Conservation (phyloP, 192 early-diverging fungal genomes). For the Gamsiella multidivaricata region DNA sequence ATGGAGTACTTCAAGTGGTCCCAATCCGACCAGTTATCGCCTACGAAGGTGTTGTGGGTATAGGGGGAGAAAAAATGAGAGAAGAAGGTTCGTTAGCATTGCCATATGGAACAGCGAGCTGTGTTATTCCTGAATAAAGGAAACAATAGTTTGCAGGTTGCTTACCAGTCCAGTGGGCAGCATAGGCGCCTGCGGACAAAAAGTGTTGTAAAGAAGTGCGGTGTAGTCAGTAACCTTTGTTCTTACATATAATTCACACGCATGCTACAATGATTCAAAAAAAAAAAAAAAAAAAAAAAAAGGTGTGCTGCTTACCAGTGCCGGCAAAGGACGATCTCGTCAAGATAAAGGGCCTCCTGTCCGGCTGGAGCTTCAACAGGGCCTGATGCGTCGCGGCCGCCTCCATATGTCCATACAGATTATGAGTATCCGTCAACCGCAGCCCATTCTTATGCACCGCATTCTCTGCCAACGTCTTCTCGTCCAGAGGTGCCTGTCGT, state of each 20-base stretch:
- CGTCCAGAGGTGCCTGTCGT: conserved; percentile 29
- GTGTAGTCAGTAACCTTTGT: conserved; percentile 1
- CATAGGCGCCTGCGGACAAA: conserved; percentile 28
- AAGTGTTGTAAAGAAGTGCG: not conserved
- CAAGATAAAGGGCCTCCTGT: conserved; percentile 68
- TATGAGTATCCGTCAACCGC: conserved; percentile 66
- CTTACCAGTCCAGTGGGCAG: conserved; percentile 60
- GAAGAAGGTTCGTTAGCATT: not conserved
- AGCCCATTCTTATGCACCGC: conserved; percentile 62
- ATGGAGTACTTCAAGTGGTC: conserved; percentile 69
- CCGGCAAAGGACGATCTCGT: conserved; percentile 74
- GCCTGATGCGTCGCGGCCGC: conserved; percentile 59
- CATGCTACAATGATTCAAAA: no score
- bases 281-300: no score
- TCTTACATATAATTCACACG: no score
- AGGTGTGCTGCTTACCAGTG: conserved; percentile 67
- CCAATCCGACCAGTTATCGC: conserved; percentile 73
- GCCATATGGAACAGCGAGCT: not conserved
- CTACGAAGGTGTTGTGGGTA: no score
- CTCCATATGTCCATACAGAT: conserved; percentile 73
- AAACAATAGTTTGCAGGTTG: not conserved
- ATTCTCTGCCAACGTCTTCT: conserved; percentile 37
- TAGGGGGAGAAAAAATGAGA: not conserved
- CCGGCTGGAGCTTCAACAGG: conserved; percentile 51
- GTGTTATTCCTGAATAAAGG: conserved; percentile 7